Base-by-base conservation (phyloP, 495 filamentous ascomycete genomes). In the Penicillium turbatum region DNA sequence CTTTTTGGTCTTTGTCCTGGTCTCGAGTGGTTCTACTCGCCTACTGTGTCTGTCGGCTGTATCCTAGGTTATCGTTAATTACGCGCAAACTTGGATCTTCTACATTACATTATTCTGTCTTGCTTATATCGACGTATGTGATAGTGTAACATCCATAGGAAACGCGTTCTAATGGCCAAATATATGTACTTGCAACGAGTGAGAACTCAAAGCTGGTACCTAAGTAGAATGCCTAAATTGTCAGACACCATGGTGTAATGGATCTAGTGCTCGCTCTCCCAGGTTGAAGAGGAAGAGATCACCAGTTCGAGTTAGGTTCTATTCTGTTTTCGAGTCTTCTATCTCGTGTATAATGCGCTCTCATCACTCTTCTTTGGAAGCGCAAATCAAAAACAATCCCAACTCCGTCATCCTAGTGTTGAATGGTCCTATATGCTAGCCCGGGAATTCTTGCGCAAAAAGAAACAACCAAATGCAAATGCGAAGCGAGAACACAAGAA, bases 401-500 rank as follows among this genome's bases (percentile, higher is more conserved):
- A 36, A 52, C 50, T 53, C 26, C 50, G 36, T 27, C 21, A 51
- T 45, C 29, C 50, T 36, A 30, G 39, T 53, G 39, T 44, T 53
- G 31, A 45, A 53, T 45, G 50, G n/a, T 19, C 19, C 50, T 44
- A 19, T 53, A 52, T 52, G 50, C 30, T 44, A 52, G 13, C 50
- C 31, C 8, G 24, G n/a, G 19, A 27, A 53, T 47, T 29, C 9
- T 36, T 36, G 34, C 15, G 35, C 21, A 4, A 24, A 36, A 46
- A 10, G 40, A 48, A 57, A 40, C 24, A 21, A n/a, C n/a, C n/a
- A 9, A 39, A 50, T 50, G 48, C 48, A 29, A 40, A 35, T 13
- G 10, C 26, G 35, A 53, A 38, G 19, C 34, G 26, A 16, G 24
- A 50, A 51, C 5, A 31, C 11, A 30, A 40, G 4, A 13, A 19